Base-by-base conservation (phyloP, 495 filamentous ascomycete species). In the Hyaloscypha hepaticicola region DNA sequence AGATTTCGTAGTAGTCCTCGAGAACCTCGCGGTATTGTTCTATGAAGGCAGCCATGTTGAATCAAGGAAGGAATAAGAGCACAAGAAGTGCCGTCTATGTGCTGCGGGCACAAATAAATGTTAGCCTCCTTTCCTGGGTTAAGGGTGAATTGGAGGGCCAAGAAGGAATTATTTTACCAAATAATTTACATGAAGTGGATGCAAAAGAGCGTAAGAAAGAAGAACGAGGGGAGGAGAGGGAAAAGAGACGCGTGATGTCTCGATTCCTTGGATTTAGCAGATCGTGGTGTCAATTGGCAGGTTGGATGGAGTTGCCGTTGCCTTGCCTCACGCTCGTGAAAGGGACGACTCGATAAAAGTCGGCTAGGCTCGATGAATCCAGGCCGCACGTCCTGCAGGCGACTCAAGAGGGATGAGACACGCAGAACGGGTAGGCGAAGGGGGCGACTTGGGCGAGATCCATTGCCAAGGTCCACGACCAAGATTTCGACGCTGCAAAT, bases 141-240 rank as follows among this genome's bases (percentile, higher is more conserved):
- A 55, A 8, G 55, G 58, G n/a, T 57, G 53, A 56, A 26, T 21
- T 28, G n/a, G 49, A 19, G 16, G 55, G 34, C 26, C n/a, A n/a
- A 33, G 28, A 41, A 33, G 57, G 33, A 29, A 25, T 3, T 19
- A 55, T 58, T n/a, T 62, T 63, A 70, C 68, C 68, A 65, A 65
- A 62, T 55, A 29, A 67, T 65, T 64, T 65, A 70, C 64, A 67
- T 67, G 69, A 66, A 70, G 62, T 52, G 11, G 29, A 60, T 50
- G 49, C 26, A 60, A 64, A 65, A 49, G 65, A 60, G 58, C 21
- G 58, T 63, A 60, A 66, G 60, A 34, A 62, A 66, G 53, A 58
- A 53, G 33, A 55, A 19, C 27, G 60, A 29, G 31, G 27, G 24
- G 63, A 65, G 50, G 29, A 45, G 31, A 34, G 48, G 50, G 16